phyloP scores from a whole-genome alignment of 345 rosid species.

The Mangifera indica region DNA sequence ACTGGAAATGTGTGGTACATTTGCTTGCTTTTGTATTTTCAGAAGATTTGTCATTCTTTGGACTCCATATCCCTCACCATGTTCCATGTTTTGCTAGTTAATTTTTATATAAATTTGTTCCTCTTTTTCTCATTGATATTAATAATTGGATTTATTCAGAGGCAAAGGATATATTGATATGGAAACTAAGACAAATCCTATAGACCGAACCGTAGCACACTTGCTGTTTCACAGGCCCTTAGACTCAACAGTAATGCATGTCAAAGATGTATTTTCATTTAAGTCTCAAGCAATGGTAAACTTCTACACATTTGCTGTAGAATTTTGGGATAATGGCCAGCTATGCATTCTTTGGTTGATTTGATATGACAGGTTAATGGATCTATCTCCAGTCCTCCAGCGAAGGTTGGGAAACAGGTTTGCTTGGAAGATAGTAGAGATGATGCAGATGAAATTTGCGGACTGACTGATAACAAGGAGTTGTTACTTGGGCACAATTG shows the following conservation, averaged over 20 bases:
- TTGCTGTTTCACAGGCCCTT: conserved; percentile 83
- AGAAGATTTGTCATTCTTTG: not conserved
- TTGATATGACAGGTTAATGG: conserved; percentile 47
- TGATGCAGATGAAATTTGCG: conserved; percentile 28
- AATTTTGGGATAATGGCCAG: not conserved
- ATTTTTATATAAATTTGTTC: not conserved
- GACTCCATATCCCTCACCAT: not conserved
- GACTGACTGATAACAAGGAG: conserved; percentile 21
- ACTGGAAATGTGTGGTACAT: too few relatives aligned
- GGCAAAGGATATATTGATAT: conserved; percentile 60
- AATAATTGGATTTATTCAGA: conserved; percentile 40
- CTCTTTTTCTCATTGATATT: not conserved
- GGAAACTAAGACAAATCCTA: conserved; percentile 89
- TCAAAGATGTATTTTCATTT: conserved; percentile 33
- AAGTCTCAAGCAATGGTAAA: conserved; percentile 56
- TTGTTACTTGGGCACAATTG: conserved; percentile 1
- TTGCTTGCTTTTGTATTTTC: not conserved
- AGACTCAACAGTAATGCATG: conserved; percentile 47
- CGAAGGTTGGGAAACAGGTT: conserved; percentile 36
- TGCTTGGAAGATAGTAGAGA: conserved; percentile 27
- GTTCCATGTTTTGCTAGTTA: not conserved
- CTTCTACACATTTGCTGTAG: conserved; percentile 7
- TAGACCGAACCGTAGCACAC: conserved; percentile 92
- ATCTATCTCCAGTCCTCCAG: conserved; percentile 41
- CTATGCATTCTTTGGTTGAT: not conserved